These are phyloP conservation scores for Monosporascus cannonballus DNA, from an alignment of 2,329 filamentous ascomycete genomes.

Conservation along the genomic window DNA sequence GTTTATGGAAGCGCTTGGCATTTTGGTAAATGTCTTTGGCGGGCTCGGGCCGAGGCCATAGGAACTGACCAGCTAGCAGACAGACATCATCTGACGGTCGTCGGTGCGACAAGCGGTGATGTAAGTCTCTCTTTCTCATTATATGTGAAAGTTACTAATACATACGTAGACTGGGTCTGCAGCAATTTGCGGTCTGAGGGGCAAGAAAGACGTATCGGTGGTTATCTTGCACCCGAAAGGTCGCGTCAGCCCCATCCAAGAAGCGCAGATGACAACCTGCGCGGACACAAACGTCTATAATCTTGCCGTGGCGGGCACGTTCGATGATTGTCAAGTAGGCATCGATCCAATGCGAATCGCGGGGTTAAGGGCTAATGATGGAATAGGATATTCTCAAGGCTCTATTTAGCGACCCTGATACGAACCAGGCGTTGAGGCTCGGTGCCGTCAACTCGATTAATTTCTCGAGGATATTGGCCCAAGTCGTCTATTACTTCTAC, in stretches of 20 bases:
- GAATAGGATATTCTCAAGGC: constrained; percentile 84
- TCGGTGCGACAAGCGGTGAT: constrained; percentile 81
- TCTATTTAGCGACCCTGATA: constrained; percentile 78
- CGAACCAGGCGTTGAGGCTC: constrained; percentile 76
- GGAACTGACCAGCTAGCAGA: constrained; percentile 32
- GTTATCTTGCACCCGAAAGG: constrained; percentile 93
- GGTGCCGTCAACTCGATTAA: constrained; percentile 97
- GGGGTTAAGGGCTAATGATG: too few relatives aligned
- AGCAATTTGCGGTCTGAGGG: constrained; percentile 88
- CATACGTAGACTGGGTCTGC: constrained; percentile 66
- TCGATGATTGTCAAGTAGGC: constrained; percentile 71
- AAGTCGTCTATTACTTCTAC: constrained; percentile 96
- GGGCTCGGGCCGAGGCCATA: neutral
- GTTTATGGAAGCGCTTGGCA: too few relatives aligned
- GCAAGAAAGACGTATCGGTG: constrained; percentile 95
- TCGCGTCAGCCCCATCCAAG: constrained; percentile 84
- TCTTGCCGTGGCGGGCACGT: constrained; percentile 80
- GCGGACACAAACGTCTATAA: constrained; percentile 90
- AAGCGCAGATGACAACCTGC: constrained; percentile 95
- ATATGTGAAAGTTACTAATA: too few relatives aligned
- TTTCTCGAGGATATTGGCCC: constrained; percentile 88
- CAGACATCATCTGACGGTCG: constrained; percentile 75
- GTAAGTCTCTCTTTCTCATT: too few relatives aligned
- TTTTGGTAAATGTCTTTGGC: too few relatives aligned
- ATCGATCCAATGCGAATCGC: too few relatives aligned